phyloP scores from a whole-genome alignment of 805 yeast species.

The Groenewaldozyma salmanticensis region DNA sequence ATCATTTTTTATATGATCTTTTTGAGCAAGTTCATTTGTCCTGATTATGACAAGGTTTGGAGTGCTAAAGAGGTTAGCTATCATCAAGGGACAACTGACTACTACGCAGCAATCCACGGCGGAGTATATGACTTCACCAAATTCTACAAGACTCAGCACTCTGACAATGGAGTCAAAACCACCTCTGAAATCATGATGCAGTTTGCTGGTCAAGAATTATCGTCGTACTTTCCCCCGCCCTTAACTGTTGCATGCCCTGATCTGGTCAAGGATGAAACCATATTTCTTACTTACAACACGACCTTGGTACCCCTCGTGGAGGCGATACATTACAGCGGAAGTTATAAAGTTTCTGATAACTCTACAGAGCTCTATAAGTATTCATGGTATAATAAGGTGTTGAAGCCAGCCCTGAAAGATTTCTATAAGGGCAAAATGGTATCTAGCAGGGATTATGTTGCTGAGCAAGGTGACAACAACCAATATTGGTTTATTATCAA shows the following conservation, averaged over 20 bases:
- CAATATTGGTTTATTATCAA: constrained; percentile 27
- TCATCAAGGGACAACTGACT: constrained; percentile 30
- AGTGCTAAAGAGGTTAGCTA: constrained; percentile 25
- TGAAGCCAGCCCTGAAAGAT: constrained; percentile 26
- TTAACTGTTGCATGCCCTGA: constrained; percentile 31
- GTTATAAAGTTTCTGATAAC: constrained; percentile 19
- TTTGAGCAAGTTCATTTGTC: constrained; percentile 30
- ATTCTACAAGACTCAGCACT: constrained; percentile 32
- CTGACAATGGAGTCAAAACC: constrained; percentile 29
- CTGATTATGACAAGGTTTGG: constrained; percentile 34
- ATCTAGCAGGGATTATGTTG: constrained; percentile 21
- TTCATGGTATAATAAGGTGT: constrained; percentile 29
- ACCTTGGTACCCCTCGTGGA: constrained; percentile 21
- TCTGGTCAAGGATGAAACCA: constrained; percentile 25
- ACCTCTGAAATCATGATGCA: constrained; percentile 26
- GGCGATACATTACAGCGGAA: constrained; percentile 29
- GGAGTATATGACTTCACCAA: constrained; percentile 32
- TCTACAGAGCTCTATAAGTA: constrained; percentile 26
- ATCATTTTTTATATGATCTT: constrained; percentile 35
- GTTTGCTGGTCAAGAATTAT: constrained; percentile 32
- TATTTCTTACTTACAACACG: constrained; percentile 24
- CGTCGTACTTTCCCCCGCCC: constrained; percentile 34
- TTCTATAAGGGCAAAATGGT: constrained; percentile 32
- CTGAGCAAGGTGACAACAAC: constrained; percentile 17
- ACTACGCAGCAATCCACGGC: constrained; percentile 32